phyloP scores from a whole-genome alignment of 1,139 yeast genomes.

The Candida smagusa region DNA sequence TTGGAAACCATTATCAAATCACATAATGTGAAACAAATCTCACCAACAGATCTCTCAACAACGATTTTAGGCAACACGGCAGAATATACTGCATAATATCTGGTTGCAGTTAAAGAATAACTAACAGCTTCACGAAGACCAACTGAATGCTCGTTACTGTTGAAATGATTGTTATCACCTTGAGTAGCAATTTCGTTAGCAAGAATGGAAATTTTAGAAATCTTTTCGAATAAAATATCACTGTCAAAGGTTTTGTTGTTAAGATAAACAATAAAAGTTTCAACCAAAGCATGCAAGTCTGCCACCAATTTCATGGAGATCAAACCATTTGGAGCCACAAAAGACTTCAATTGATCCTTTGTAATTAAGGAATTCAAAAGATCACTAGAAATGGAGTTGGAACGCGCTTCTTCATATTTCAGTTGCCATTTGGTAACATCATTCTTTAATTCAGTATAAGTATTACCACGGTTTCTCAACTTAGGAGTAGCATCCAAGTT shows the following conservation, averaged over 20 bases:
- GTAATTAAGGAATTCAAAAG: slow-evolving; percentile 23
- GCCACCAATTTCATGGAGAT: slow-evolving; percentile 44
- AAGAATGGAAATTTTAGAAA: slow-evolving; percentile 49
- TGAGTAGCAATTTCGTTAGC: slow-evolving; percentile 49
- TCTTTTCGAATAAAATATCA: slow-evolving; percentile 49
- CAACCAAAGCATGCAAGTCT: slow-evolving; percentile 46
- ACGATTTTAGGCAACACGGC: slow-evolving; percentile 68
- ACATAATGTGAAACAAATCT: slow-evolving; percentile 68
- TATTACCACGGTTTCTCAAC: slow-evolving; percentile 4
- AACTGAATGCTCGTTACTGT: slow-evolving; percentile 32
- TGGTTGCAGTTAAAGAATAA: slow-evolving; percentile 72
- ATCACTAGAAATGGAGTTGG: slow-evolving; percentile 25
- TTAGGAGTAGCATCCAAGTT: slow-evolving; percentile 16
- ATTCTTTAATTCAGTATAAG: slow-evolving; percentile 22
- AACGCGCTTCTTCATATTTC: slow-evolving; percentile 41
- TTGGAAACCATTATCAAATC: slow-evolving; percentile 62
- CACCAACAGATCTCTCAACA: slow-evolving; percentile 76
- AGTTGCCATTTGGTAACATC: slow-evolving; percentile 45
- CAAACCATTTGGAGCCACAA: slow-evolving; percentile 39
- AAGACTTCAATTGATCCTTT: slow-evolving; percentile 25
- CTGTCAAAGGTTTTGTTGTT: slow-evolving; percentile 33
- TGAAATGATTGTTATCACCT: slow-evolving; percentile 34
- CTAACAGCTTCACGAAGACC: slow-evolving; percentile 68
- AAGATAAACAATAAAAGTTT: slow-evolving; percentile 38
- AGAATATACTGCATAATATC: slow-evolving; percentile 68